These are phyloP conservation scores for Striga asiatica DNA, from an alignment of 257 asterid genomes.

Conservation along the genomic window DNA sequence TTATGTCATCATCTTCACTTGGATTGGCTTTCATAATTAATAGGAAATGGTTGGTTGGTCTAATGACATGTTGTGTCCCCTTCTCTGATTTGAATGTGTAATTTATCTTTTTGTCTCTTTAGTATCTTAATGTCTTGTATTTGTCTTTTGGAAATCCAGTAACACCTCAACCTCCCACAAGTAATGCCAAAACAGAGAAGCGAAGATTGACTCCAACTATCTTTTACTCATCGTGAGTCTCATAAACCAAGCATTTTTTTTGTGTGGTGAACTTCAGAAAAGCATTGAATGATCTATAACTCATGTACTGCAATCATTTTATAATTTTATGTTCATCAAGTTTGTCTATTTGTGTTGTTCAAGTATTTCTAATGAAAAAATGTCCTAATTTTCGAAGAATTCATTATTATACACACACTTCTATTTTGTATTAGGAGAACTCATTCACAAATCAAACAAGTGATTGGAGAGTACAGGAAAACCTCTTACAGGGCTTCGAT, in stretches of 20 bases:
- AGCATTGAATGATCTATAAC: neutral
- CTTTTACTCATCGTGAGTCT: slow-evolving; percentile 74
- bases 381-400: neutral
- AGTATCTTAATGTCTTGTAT: neutral
- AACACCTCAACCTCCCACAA: slow-evolving; percentile 26
- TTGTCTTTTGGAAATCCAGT: slow-evolving; percentile 36
- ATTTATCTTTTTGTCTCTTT: neutral
- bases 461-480: slow-evolving; percentile 74
- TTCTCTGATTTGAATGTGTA: neutral
- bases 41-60: too few species aligned
- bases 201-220: slow-evolving; percentile 45
- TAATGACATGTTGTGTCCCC: neutral
- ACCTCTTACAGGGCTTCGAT: slow-evolving; percentile 76
- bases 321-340: slow-evolving; percentile 5
- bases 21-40: neutral
- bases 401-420: slow-evolving; percentile 2
- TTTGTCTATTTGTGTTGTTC: neutral
- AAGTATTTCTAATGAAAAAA: neutral
- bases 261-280: neutral
- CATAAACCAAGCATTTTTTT: slow-evolving; percentile 1
- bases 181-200: slow-evolving; percentile 42
- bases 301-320: neutral
- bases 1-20: neutral
- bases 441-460: slow-evolving; percentile 82
- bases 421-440: slow-evolving; percentile 60